These are phyloP conservation scores for Yarrowia sp. DNA, from an alignment of 805 yeast genomes.

Conservation along the genomic window DNA sequence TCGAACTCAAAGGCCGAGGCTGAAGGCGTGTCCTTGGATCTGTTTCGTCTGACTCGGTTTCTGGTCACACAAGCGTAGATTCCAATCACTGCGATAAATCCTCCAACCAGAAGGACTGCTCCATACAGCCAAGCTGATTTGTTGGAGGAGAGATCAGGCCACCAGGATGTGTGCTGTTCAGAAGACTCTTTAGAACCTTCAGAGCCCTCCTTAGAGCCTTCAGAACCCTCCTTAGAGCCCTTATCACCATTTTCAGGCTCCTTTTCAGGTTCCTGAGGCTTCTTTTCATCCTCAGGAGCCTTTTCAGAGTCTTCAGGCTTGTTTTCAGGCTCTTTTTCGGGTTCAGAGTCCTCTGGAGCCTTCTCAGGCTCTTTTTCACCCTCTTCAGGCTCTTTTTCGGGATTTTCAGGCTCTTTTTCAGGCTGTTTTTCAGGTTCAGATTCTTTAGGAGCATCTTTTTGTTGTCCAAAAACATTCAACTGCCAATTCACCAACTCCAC, in stretches of 20 bases:
- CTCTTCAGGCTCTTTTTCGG: not conserved
- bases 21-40: constrained; percentile 27
- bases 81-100: constrained; percentile 41
- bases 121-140: constrained; percentile 40
- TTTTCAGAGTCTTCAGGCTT: constrained; percentile 42
- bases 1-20: constrained; percentile 33
- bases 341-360: constrained; percentile 32
- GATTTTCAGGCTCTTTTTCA: constrained; percentile 43
- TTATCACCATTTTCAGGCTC: not conserved
- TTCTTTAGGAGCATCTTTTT: constrained; percentile 49
- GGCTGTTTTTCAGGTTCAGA: constrained; percentile 38
- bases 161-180: constrained; percentile 9
- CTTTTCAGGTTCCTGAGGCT: constrained; percentile 38
- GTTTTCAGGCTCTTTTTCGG: constrained; percentile 39
- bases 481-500: constrained; percentile 64
- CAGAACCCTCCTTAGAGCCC: not conserved
- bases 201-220: too few relatives aligned
- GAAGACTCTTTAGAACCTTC: too few relatives aligned
- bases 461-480: constrained; percentile 78
- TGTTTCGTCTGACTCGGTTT: constrained; percentile 27
- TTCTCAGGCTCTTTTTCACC: constrained; percentile 37
- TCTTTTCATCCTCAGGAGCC: constrained; percentile 28
- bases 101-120: constrained; percentile 46
- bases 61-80: constrained; percentile 45
- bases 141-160: constrained; percentile 29